phyloP scores from a whole-genome alignment of 164 flowering plant genomes.

The Hamamelis virginiana region DNA sequence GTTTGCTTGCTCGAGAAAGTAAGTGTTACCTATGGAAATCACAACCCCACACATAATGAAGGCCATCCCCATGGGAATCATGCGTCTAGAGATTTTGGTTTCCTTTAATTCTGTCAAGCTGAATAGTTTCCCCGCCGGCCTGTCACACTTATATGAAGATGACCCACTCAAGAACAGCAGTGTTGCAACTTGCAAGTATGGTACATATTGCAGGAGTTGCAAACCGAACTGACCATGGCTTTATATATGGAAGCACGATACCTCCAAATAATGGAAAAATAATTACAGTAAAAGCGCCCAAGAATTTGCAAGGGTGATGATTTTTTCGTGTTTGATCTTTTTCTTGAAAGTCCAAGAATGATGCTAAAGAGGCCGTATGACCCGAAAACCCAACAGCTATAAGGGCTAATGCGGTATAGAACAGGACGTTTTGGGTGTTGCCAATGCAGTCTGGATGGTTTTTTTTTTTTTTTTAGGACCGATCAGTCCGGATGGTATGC shows the following conservation, averaged over 20 bases:
- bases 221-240: constrained; percentile 38
- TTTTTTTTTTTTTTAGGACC: too few species aligned
- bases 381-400: constrained; percentile 36
- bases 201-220: constrained; percentile 39
- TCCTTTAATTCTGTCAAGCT: constrained; percentile 35
- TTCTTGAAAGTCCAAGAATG: constrained; percentile 20
- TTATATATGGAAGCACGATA: constrained; percentile 26
- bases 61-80: constrained; percentile 39
- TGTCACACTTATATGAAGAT: constrained; percentile 18
- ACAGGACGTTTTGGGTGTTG: constrained; percentile 25
- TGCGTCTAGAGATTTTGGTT: constrained; percentile 30
- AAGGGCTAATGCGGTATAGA: constrained; percentile 29
- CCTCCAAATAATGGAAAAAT: constrained; percentile 24
- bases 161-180: constrained; percentile 31
- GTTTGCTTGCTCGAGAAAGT: constrained; percentile 45
- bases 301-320: not conserved
- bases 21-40: constrained; percentile 38
- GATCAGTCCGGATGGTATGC: constrained; percentile 30
- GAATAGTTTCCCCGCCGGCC: constrained; percentile 35
- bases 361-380: constrained; percentile 14
- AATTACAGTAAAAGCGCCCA: constrained; percentile 11
- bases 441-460: constrained; percentile 39
- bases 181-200: constrained; percentile 26
- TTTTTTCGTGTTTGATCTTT: not conserved
- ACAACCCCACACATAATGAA: constrained; percentile 35